phyloP scores from a whole-genome alignment of 1,139 yeast genomes.

The Arxiozyma slooffiae region DNA sequence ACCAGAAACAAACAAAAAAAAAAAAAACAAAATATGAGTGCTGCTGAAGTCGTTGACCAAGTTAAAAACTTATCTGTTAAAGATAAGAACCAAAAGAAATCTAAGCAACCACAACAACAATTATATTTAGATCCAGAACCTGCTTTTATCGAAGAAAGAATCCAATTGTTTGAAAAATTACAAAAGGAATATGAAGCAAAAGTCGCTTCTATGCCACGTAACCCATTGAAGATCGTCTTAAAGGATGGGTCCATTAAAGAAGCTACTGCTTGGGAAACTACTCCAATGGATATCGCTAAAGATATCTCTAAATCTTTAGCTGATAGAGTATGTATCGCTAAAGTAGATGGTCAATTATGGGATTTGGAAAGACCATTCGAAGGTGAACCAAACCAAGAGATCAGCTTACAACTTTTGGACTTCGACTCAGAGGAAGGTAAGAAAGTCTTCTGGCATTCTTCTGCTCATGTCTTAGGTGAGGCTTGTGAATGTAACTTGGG shows the following conservation, averaged over 20 bases:
- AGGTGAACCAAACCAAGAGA: conserved; percentile 33
- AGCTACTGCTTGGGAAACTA: conserved; percentile 81
- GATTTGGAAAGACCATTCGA: conserved; percentile 94
- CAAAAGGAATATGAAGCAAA: conserved; percentile 70
- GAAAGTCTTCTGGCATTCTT: conserved; percentile 96
- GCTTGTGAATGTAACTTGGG: conserved; percentile 95
- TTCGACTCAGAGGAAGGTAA: conserved; percentile 85
- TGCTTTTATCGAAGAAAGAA: conserved; percentile 67
- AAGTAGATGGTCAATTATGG: conserved; percentile 87
- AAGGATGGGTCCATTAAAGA: conserved; percentile 76
- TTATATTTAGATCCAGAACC: conserved; percentile 68
- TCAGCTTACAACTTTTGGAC: conserved; percentile 60
- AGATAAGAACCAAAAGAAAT: conserved; percentile 27
- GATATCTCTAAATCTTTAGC: conserved; percentile 78
- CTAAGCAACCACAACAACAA: conserved; percentile 31
- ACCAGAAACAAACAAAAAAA: background rate
- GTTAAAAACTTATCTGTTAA: conserved; percentile 44
- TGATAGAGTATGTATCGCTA: conserved; percentile 84
- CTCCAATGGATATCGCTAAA: conserved; percentile 79
- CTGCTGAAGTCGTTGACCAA: conserved; percentile 39
- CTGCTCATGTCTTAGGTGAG: conserved; percentile 97
- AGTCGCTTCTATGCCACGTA: conserved; percentile 51
- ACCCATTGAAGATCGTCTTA: conserved; percentile 65
- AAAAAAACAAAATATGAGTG: conserved; percentile 11
- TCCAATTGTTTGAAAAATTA: conserved; percentile 68